Evolutionary conservation across 495 filamentous ascomycete genomes (phyloP).

Genomic region (Baudoinia panamericana): DNA sequence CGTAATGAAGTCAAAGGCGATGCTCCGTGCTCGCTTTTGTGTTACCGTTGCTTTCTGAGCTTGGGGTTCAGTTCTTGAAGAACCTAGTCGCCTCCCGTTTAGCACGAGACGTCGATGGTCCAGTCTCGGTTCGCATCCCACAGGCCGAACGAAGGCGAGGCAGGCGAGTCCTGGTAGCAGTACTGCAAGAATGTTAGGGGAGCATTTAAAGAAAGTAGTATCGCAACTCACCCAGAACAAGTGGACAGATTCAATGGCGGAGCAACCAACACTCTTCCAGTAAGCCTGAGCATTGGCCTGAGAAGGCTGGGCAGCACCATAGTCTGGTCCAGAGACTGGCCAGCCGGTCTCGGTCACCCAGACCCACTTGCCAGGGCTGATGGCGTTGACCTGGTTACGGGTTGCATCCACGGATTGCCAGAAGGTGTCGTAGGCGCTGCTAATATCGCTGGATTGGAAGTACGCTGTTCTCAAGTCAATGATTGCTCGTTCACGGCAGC

Average conservation of each 20-base stretch:
- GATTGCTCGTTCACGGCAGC: neutral
- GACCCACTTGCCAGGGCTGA: constrained; percentile 22
- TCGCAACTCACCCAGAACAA: too few species aligned
- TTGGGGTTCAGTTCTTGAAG: too few species aligned
- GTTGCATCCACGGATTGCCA: constrained; percentile 17
- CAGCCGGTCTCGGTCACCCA: constrained; percentile 25
- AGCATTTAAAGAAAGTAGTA: too few species aligned
- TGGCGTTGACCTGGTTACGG: constrained; percentile 17
- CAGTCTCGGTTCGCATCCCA: too few species aligned
- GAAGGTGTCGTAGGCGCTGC: constrained; percentile 13
- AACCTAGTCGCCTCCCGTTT: too few species aligned
- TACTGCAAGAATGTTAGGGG: too few species aligned
- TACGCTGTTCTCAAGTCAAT: constrained; percentile 6
- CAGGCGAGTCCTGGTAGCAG: constrained; percentile 24
- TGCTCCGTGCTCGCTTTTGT: too few species aligned
- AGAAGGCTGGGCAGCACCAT: constrained; percentile 18
- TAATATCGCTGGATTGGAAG: constrained; percentile 17
- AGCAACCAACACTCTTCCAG: constrained; percentile 25
- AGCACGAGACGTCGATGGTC: too few species aligned
- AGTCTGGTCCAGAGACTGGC: constrained; percentile 18
- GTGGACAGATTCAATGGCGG: constrained; percentile 18
- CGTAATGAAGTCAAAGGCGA: too few species aligned
- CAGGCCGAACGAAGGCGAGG: constrained; percentile 18
- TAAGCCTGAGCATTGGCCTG: constrained; percentile 26
- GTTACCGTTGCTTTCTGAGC: too few species aligned